Evolutionary conservation across 192 early-diverging fungal genomes (phyloP).

Genomic region (Mortierella claussenii): DNA sequence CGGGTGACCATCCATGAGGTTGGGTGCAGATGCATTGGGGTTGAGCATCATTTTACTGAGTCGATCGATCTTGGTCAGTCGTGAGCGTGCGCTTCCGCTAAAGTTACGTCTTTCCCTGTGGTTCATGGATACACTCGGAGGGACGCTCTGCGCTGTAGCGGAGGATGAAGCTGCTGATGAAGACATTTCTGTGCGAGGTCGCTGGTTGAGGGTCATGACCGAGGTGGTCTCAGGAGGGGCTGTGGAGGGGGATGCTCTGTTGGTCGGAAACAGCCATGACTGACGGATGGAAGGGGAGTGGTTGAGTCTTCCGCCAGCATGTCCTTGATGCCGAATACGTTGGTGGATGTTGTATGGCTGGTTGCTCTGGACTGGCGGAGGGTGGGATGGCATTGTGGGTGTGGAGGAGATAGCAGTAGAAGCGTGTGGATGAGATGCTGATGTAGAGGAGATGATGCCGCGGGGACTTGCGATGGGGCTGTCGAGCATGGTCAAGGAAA

Average conservation of each 20-base stretch:
- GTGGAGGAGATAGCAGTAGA: background rate
- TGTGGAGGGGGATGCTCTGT: slow-evolving; percentile 43
- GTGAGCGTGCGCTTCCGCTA: slow-evolving; percentile 41
- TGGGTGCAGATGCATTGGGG: slow-evolving; percentile 20
- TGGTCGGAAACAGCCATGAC: slow-evolving; percentile 48
- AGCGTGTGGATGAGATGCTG: background rate
- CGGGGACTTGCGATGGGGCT: background rate
- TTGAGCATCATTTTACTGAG: slow-evolving; percentile 41
- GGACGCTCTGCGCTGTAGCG: slow-evolving; percentile 8
- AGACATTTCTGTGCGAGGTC: slow-evolving; percentile 20
- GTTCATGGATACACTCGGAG: slow-evolving; percentile 19
- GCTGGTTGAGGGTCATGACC: slow-evolving; percentile 38
- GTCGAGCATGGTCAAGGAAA: background rate
- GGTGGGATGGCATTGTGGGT: slow-evolving; percentile 25
- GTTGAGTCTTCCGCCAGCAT: slow-evolving; percentile 7
- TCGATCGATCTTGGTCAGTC: slow-evolving; percentile 38
- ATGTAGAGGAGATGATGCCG: background rate
- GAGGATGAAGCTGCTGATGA: slow-evolving; percentile 14
- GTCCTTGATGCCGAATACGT: slow-evolving; percentile 22
- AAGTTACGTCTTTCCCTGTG: slow-evolving; percentile 30
- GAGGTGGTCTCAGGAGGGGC: slow-evolving; percentile 36
- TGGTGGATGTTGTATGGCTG: slow-evolving; percentile 41
- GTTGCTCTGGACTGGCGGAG: slow-evolving; percentile 29
- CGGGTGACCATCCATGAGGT: background rate
- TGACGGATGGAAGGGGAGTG: slow-evolving; percentile 46